Percentiles rank a stretch among this genome's conserved stretches.
Conservation (phyloP, 176 grass and related monocot genomes). For the Eleusine coracana region DNA sequence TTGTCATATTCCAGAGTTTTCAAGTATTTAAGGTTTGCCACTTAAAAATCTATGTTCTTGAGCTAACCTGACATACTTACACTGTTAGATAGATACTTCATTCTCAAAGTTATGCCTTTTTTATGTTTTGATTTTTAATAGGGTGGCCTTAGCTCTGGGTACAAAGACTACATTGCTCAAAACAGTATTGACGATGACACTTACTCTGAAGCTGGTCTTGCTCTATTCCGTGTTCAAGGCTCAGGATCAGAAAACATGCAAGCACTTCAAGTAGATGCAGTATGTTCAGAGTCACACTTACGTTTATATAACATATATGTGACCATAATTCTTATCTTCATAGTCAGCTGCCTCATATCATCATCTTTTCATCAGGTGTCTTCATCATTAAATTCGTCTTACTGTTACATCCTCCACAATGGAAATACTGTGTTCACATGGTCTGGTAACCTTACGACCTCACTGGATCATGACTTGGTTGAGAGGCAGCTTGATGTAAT, state of each 20-base stretch:
- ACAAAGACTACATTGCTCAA: conserved; percentile 75
- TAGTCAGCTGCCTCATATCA: conserved; percentile 33
- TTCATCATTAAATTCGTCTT: conserved; percentile 92
- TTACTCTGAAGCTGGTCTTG: conserved; percentile 78
- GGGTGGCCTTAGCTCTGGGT: conserved; percentile 89
- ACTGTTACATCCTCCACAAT: conserved; percentile 85
- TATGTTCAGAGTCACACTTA: conserved; percentile 45
- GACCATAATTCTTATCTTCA: conserved; percentile 23
- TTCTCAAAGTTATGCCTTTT: background rate
- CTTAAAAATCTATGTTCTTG: conserved; percentile 17
- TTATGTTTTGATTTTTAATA: conserved; percentile 42
- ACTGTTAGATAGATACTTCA: background rate
- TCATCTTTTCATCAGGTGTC: conserved; percentile 59
- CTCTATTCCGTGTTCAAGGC: conserved; percentile 87
- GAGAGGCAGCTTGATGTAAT: conserved; percentile 94
- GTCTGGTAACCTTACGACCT: conserved; percentile 65
- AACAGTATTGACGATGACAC: conserved; percentile 68
- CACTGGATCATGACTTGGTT: conserved; percentile 83
- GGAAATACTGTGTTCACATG: conserved; percentile 87
- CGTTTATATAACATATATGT: conserved; percentile 14
- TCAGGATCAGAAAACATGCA: conserved; percentile 95
- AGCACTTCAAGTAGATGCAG: conserved; percentile 91
- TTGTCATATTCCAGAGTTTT: conserved; percentile 91
- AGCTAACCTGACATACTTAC: conserved; percentile 12
- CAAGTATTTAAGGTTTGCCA: conserved; percentile 74